Percentiles rank a stretch among this genome's conserved stretches.
Conservation (phyloP, 2,329 filamentous ascomycete species). For the Biscogniauxia mediterranea region DNA sequence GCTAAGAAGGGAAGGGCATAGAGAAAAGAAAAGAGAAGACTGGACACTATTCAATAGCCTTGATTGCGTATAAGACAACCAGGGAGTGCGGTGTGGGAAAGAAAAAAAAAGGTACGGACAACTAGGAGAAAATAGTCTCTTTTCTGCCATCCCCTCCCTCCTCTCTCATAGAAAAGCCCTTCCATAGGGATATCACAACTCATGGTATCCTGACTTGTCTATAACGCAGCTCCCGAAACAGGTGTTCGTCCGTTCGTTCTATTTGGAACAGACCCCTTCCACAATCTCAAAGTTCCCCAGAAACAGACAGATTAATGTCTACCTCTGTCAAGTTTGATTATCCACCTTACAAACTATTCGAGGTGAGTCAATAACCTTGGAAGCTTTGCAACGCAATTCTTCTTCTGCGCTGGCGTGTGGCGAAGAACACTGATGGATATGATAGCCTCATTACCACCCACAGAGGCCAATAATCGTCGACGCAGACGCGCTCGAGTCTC, state of each 20-base stretch:
- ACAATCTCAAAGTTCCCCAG: constrained; percentile 19
- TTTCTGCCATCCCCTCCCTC: constrained; percentile 2
- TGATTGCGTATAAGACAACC: constrained; percentile 28
- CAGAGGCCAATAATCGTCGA: constrained; percentile 58
- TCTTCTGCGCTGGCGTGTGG: constrained; percentile 2
- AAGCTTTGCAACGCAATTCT: neutral
- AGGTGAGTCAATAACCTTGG: constrained; percentile 47
- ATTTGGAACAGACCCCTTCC: constrained; percentile 33
- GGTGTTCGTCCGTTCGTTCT: constrained; percentile 31
- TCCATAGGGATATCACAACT: constrained; percentile 11
- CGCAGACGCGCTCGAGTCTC: constrained; percentile 53
- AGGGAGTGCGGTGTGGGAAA: constrained; percentile 6
- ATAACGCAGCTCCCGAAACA: constrained; percentile 38
- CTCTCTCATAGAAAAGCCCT: constrained; percentile 1
- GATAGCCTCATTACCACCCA: constrained; percentile 52
- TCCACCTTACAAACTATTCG: constrained; percentile 56
- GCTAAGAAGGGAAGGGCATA: constrained; percentile 13
- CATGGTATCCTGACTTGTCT: constrained; percentile 21
- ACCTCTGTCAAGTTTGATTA: constrained; percentile 53
- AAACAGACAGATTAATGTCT: constrained; percentile 53
- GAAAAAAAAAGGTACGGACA: constrained; percentile 12
- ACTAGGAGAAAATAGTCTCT: constrained; percentile 13
- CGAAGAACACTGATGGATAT: constrained; percentile 17
- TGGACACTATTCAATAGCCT: constrained; percentile 22
- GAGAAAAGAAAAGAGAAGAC: constrained; percentile 20